These are phyloP conservation scores for Rutstroemia sp. DNA, from an alignment of 2,329 filamentous ascomycete genomes.

Conservation along the genomic window DNA sequence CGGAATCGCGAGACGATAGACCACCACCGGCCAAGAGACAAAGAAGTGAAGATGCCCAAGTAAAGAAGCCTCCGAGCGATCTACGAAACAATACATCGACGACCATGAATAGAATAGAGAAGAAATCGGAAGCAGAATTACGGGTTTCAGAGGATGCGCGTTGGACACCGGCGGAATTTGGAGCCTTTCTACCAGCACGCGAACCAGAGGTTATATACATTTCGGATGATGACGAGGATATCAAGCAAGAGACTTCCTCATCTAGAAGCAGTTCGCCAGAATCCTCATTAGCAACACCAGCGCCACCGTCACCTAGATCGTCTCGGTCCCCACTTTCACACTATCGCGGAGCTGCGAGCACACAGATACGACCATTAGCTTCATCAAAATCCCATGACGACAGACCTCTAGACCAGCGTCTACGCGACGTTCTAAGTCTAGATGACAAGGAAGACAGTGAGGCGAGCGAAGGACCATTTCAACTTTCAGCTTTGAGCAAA, in stretches of 20 bases:
- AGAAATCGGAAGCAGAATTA: slow-evolving; percentile 15
- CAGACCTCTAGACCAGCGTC: not conserved
- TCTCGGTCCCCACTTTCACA: not conserved
- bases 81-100: not conserved
- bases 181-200: not conserved
- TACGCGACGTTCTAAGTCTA: not conserved
- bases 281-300: not conserved
- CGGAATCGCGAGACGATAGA: slow-evolving; percentile 13
- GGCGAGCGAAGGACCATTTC: not conserved
- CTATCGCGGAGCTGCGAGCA: not conserved
- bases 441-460: not conserved
- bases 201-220: not conserved
- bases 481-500: slow-evolving; percentile 1
- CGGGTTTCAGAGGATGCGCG: slow-evolving; percentile 12
- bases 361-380: not conserved
- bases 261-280: not conserved
- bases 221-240: slow-evolving; percentile 5
- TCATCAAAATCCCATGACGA: not conserved
- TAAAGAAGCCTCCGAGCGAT: not conserved
- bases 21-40: slow-evolving; percentile 17
- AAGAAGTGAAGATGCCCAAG: slow-evolving; percentile 10
- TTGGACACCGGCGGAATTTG: slow-evolving; percentile 19
- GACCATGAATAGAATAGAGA: slow-evolving; percentile 9
- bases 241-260: not conserved
- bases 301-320: not conserved